These are phyloP conservation scores for Zea mays DNA, from an alignment of 176 grass and related monocot genomes.

Conservation along the genomic window DNA sequence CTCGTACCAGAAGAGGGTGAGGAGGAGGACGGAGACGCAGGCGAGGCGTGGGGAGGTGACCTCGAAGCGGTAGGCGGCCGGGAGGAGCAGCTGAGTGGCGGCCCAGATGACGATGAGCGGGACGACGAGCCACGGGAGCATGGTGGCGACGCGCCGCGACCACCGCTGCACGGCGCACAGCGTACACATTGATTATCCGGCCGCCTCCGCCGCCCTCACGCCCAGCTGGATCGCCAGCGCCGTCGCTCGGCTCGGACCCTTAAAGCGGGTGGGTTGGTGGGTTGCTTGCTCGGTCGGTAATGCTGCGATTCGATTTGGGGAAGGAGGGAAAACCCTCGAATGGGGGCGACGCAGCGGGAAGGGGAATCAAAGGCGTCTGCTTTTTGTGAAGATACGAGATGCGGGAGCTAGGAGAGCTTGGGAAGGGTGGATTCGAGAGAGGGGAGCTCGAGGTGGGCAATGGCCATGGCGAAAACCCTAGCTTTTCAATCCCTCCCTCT, in stretches of 20 bases:
- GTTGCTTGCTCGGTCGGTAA: slow-evolving; percentile 35
- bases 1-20: slow-evolving; percentile 99
- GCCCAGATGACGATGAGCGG: slow-evolving; percentile 86
- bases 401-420: slow-evolving; percentile 25
- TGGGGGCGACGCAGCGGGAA: slow-evolving; percentile 4
- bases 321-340: slow-evolving; percentile 33
- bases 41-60: slow-evolving; percentile 90
- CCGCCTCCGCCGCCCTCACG: slow-evolving; percentile 30
- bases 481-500: slow-evolving; percentile 26
- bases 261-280: not conserved
- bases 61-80: slow-evolving; percentile 78
- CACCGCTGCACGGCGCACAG: slow-evolving; percentile 93
- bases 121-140: slow-evolving; percentile 90
- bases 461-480: slow-evolving; percentile 70
- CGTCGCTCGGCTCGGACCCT: not conserved
- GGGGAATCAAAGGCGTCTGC: slow-evolving; percentile 32
- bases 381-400: slow-evolving; percentile 40
- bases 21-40: slow-evolving; percentile 84
- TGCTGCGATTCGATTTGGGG: slow-evolving; percentile 38
- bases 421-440: not conserved
- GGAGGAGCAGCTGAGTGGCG: slow-evolving; percentile 83
- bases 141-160: slow-evolving; percentile 85
- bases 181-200: slow-evolving; percentile 83
- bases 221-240: slow-evolving; percentile 50
- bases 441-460: slow-evolving; percentile 31